Evolutionary conservation across 768 basidiomycete genomes (phyloP), one percentile per base, ranked within the genome.

Genomic region (Asterophora parasitica): DNA sequence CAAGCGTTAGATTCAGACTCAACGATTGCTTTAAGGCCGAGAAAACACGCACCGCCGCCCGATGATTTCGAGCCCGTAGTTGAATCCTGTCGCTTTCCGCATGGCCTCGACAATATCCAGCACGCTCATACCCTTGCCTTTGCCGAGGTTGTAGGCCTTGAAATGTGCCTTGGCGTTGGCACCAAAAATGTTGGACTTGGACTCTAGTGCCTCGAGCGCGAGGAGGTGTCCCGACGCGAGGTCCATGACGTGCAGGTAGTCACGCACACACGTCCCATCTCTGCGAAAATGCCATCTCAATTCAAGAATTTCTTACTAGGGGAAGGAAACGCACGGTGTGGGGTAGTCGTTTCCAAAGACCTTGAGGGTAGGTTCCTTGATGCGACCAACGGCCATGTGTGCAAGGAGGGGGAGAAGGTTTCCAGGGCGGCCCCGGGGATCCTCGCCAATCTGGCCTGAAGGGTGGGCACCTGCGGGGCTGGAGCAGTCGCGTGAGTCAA

Each of bases 381-480:
- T 79, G 42, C 92, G 83, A 26, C 95, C 96, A 46, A 92, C 71
- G 4, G 96, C 94, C 79, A 97, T 96, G 38, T 95, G 92, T 6
- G 92, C 89, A 32, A 98, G 80, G 7, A 98, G 72, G 6, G 96
- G 96, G 26, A 99, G 71, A 34, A 99, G 76, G 66, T 99, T 99
- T 45, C 89, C 92, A 6, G 96, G 96, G 46, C 91, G 83, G 31
- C 96, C 96, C 39, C 79, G 75, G n/a, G 96, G 96, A 59, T 97
- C 94, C 67, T 99, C 96, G 16, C 96, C 96, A 45, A 99, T 94
- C 51, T 74, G 66, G 34, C 96, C 96, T 16, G 93, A 96, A 1
- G 93, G 91, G 66, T 98, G 95, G 1, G 95, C 94, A n/a, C 96
- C 96, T 31, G 92, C 96, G 53, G 96, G 96, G 66, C 92, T 95